These are phyloP conservation scores for Arthrobotrys pseudoclavata DNA, from an alignment of 2,329 filamentous ascomycete genomes.

Conservation along the genomic window DNA sequence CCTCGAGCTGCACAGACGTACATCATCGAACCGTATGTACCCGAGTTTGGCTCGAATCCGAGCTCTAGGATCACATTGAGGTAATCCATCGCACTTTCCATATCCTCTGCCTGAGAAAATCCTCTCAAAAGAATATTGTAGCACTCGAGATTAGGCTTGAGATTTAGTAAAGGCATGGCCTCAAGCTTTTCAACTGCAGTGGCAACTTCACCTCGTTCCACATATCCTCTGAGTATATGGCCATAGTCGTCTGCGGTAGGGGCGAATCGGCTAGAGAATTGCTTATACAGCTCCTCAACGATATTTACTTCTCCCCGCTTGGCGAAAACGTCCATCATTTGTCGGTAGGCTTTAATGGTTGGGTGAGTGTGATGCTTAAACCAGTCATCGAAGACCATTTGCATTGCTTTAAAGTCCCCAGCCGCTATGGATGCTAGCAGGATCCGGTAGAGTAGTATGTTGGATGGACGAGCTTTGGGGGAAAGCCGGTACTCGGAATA, in stretches of 20 bases:
- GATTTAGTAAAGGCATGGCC: conserved; percentile 70
- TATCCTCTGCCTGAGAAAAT: conserved; percentile 76
- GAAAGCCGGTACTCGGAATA: conserved; percentile 61
- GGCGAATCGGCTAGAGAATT: conserved; percentile 63
- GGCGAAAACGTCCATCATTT: conserved; percentile 68
- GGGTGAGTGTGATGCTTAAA: conserved; percentile 64
- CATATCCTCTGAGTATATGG: conserved; percentile 79
- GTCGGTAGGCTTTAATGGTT: conserved; percentile 63
- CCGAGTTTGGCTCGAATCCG: conserved; percentile 71
- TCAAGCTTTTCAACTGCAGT: conserved; percentile 75
- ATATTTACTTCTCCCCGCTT: conserved; percentile 68
- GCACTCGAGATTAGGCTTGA: conserved; percentile 72
- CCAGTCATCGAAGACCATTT: conserved; percentile 66
- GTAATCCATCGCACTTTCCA: conserved; percentile 74
- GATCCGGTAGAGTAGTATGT: conserved; percentile 63
- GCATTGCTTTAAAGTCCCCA: conserved; percentile 65
- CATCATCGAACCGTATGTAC: conserved; percentile 81
- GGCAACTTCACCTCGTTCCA: conserved; percentile 75
- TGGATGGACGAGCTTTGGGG: conserved; percentile 27
- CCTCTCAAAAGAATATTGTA: conserved; percentile 86
- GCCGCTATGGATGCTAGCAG: conserved; percentile 64
- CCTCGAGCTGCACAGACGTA: conserved; percentile 78
- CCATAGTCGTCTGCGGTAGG: conserved; percentile 65
- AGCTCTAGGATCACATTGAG: conserved; percentile 74
- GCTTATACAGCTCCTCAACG: conserved; percentile 68